Conservation (phyloP, 1,284 basidiomycete genomes). For the Malassezia brasiliensis region DNA sequence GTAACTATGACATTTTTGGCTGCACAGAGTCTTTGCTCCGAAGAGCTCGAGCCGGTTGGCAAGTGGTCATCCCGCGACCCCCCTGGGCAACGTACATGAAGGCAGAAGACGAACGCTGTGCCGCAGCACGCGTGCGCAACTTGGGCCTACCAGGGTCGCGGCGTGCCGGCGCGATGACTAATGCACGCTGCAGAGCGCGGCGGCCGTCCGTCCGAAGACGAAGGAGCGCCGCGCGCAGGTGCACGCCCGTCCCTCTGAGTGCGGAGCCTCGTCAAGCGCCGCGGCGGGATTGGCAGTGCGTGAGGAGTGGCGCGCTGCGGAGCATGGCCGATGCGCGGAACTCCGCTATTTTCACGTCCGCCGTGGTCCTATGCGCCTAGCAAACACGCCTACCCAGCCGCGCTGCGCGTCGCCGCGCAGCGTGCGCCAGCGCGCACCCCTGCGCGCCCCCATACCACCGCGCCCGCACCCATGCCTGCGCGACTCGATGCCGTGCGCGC, state of each 20-base stretch:
- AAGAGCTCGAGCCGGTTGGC: constrained; percentile 18
- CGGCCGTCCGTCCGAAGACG: constrained; percentile 1
- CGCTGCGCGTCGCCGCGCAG: not conserved
- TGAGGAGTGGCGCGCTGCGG: not conserved
- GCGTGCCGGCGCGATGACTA: no score
- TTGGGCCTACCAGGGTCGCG: no score
- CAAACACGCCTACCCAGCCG: not conserved
- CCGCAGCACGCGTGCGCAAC: not conserved
- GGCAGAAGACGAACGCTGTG: not conserved
- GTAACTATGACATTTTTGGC: constrained; percentile 22
- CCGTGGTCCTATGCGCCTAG: constrained; percentile 6
- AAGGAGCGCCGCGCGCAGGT: not conserved
- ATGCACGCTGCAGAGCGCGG: no score
- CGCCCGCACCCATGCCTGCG: no score
- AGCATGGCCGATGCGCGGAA: constrained; percentile 14
- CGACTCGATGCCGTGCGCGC: no score
- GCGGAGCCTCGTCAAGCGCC: not conserved
- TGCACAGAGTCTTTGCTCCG: constrained; percentile 20
- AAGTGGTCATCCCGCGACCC: constrained; percentile 12
- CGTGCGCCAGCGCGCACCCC: no score
- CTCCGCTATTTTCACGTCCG: constrained; percentile 7
- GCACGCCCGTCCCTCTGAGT: not conserved
- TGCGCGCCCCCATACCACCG: not conserved
- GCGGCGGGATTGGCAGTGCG: constrained; percentile 4
- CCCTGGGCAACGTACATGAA: not conserved